phyloP scores from a whole-genome alignment of 2,329 filamentous ascomycete genomes.

The Colletotrichum sp. region DNA sequence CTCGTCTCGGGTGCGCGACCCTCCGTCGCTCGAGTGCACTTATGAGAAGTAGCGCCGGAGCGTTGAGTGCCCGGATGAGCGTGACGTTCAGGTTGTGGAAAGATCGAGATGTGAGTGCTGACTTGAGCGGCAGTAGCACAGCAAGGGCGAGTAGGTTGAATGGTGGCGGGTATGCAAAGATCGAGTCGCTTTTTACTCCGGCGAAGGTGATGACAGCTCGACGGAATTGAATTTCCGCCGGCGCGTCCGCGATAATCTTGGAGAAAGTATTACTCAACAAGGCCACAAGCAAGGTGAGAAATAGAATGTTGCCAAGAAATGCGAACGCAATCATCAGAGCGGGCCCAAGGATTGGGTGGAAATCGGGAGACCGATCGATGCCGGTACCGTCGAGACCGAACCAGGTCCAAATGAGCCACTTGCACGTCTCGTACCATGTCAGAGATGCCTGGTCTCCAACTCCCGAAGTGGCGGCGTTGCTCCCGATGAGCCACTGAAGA shows the following conservation, averaged over 20 bases:
- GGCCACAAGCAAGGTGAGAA: conserved; percentile 75
- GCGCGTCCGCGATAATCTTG: conserved; percentile 70
- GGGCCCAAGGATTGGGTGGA: conserved; percentile 71
- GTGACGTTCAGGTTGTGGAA: conserved; percentile 77
- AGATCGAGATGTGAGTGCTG: conserved; percentile 63
- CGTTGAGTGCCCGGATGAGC: conserved; percentile 66
- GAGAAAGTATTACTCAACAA: conserved; percentile 76
- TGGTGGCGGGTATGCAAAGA: conserved; percentile 73
- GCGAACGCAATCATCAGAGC: conserved; percentile 74
- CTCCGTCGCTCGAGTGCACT: conserved; percentile 64
- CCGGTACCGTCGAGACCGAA: conserved; percentile 72
- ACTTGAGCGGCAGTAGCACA: conserved; percentile 70
- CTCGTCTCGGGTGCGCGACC: conserved; percentile 48
- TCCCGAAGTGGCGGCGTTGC: conserved; percentile 30
- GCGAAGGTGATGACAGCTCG: conserved; percentile 75
- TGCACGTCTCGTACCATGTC: conserved; percentile 62
- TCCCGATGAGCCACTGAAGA: conserved; percentile 65
- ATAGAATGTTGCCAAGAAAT: conserved; percentile 76
- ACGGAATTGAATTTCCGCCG: conserved; percentile 74
- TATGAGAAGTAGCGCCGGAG: conserved; percentile 66
- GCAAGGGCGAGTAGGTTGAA: conserved; percentile 74
- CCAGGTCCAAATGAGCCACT: conserved; percentile 84
- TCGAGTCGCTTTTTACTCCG: conserved; percentile 74
- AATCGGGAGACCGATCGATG: conserved; percentile 56
- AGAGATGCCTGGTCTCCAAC: neutral